Evolutionary conservation across 2,329 filamentous ascomycete genomes (phyloP).

Genomic region (Teratosphaeria epicoccoides): DNA sequence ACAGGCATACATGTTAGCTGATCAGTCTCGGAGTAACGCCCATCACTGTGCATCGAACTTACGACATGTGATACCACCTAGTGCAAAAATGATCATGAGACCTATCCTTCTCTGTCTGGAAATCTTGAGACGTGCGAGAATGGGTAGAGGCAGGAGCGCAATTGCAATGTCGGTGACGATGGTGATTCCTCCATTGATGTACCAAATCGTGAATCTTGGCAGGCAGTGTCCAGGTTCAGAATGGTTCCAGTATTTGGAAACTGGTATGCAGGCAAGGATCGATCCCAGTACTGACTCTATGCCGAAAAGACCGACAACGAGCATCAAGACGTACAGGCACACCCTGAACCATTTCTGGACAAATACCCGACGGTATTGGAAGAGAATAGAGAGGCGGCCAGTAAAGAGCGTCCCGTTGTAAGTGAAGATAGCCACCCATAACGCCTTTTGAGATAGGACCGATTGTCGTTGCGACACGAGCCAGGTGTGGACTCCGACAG

Average conservation of each 20-base stretch:
- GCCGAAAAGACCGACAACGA: not conserved
- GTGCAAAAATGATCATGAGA: conserved; percentile 26
- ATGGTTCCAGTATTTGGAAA: conserved; percentile 4
- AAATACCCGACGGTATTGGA: conserved; percentile 40
- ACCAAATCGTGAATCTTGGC: conserved; percentile 1
- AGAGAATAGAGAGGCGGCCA: conserved; percentile 36
- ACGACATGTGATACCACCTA: conserved; percentile 16
- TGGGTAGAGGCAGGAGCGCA: conserved; percentile 25
- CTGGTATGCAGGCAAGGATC: conserved; percentile 5
- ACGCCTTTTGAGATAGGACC: conserved; percentile 4
- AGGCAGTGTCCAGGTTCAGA: conserved; percentile 1
- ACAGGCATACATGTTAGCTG: conserved; percentile 14
- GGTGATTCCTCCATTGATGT: conserved; percentile 23
- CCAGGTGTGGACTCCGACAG: conserved; percentile 4
- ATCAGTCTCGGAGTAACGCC: not conserved
- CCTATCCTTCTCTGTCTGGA: conserved; percentile 23
- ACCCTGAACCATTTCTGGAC: conserved; percentile 9
- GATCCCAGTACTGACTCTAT: conserved; percentile 6
- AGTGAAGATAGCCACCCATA: conserved; percentile 27
- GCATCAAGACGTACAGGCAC: conserved; percentile 2
- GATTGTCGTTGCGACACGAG: conserved; percentile 2
- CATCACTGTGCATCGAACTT: conserved; percentile 3
- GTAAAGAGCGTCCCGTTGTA: conserved; percentile 31
- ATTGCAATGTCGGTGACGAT: conserved; percentile 28
- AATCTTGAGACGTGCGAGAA: conserved; percentile 26